A percentile compares a stretch with the other conserved stretches of the same genome.
Conservation (phyloP, 2,329 filamentous ascomycete species). For the Alternaria sp. region DNA sequence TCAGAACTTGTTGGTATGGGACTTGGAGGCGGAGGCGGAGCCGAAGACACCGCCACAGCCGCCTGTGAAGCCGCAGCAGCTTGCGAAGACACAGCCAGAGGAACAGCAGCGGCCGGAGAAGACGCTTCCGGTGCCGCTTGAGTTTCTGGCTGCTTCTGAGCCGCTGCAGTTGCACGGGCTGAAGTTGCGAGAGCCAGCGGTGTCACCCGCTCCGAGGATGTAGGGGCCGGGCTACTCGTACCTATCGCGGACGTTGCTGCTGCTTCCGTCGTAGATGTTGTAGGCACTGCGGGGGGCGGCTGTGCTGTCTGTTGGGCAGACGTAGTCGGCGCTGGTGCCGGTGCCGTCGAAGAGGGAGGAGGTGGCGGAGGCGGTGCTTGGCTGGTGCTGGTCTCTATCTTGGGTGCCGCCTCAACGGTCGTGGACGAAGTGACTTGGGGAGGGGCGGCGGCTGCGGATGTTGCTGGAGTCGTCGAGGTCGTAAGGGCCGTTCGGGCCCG, state of each 20-base stretch:
- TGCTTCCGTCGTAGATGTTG: conserved; percentile 32
- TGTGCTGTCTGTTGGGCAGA: conserved; percentile 12
- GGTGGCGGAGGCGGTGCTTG: conserved; percentile 22
- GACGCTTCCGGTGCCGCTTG: conserved; percentile 1
- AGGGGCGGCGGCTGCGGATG: conserved; percentile 24
- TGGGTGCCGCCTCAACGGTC: conserved; percentile 24
- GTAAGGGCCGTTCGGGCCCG: conserved; percentile 40
- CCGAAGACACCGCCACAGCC: conserved; percentile 11
- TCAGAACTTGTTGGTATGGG: conserved; percentile 40
- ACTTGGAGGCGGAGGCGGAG: conserved; percentile 19
- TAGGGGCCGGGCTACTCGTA: conserved; percentile 42
- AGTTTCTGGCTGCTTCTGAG: neutral
- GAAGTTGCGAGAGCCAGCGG: conserved; percentile 30
- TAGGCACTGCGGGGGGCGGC: conserved; percentile 23
- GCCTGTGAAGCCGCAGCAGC: conserved; percentile 15
- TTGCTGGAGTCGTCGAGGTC: conserved; percentile 23
- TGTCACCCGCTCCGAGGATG: conserved; percentile 28
- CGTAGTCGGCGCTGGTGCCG: conserved; percentile 19
- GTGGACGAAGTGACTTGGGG: conserved; percentile 29
- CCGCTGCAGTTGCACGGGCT: conserved; percentile 15
- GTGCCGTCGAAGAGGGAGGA: conserved; percentile 23
- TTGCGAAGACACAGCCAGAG: neutral
- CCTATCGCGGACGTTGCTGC: conserved; percentile 41
- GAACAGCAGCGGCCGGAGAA: neutral
- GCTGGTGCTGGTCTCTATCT: conserved; percentile 29